Conservation (phyloP, 2,329 filamentous ascomycete genomes). For the Neobulgaria alba region DNA sequence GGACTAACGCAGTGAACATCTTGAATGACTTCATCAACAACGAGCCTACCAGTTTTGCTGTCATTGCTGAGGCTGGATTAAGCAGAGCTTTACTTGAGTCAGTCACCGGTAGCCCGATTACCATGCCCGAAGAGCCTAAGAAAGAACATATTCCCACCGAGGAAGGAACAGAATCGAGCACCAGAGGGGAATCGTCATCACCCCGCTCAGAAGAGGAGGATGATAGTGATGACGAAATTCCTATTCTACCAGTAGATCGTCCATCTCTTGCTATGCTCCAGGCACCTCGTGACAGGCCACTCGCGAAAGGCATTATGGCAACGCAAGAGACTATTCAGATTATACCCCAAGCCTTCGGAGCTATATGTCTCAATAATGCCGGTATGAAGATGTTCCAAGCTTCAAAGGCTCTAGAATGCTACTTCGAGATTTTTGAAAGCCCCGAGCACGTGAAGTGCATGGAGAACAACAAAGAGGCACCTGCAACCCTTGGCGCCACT, state of each 20-base stretch:
- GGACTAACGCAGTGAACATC: conserved; percentile 89
- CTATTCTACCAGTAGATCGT: conserved; percentile 40
- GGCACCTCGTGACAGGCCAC: conserved; percentile 33
- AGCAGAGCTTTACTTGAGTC: conserved; percentile 80
- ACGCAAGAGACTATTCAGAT: conserved; percentile 81
- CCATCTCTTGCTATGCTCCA: conserved; percentile 43
- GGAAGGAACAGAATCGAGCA: conserved; percentile 25
- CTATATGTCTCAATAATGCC: conserved; percentile 82
- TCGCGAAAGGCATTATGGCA: conserved; percentile 71
- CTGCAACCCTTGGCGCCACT: conserved; percentile 66
- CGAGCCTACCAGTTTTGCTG: conserved; percentile 92
- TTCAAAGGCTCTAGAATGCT: conserved; percentile 74
- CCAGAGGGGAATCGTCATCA: conserved; percentile 5
- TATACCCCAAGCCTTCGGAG: conserved; percentile 81
- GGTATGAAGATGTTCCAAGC: conserved; percentile 82
- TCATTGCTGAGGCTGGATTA: conserved; percentile 88
- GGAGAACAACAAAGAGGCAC: conserved; percentile 63
- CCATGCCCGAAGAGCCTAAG: conserved; percentile 26
- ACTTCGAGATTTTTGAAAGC: conserved; percentile 95
- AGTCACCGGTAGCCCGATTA: conserved; percentile 48
- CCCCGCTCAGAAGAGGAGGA: conserved; percentile 24
- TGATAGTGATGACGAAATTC: conserved; percentile 30
- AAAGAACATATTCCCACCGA: conserved; percentile 12
- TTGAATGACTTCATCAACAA: conserved; percentile 97
- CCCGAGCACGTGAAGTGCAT: conserved; percentile 80